Conservation (phyloP, 768 basidiomycete genomes). For the Rhodotorula graminis region DNA sequence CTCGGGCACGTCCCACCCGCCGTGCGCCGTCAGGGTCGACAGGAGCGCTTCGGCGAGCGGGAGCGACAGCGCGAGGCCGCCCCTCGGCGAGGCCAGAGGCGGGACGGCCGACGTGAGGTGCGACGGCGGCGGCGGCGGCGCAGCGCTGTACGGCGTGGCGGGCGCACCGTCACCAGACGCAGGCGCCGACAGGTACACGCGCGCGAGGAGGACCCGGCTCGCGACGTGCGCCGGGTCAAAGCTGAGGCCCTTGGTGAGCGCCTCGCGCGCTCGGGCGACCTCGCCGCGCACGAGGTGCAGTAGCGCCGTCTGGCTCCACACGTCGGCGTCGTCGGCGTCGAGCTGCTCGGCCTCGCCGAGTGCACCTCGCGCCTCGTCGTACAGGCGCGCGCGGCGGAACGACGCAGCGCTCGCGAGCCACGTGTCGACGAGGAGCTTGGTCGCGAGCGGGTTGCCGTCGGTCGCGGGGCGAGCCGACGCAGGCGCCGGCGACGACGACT, state of each 20-base stretch:
- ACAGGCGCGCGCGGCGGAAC: conserved; percentile 79
- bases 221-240: conserved; percentile 72
- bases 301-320: conserved; percentile 59
- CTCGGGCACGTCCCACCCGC: conserved; percentile 85
- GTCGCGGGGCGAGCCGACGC: not conserved
- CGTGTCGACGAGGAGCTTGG: conserved; percentile 69
- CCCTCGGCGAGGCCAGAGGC: conserved; percentile 16
- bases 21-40: conserved; percentile 62
- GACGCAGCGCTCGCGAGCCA: conserved; percentile 95
- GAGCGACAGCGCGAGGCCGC: not conserved
- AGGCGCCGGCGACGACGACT: conserved; percentile 39
- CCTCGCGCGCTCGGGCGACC: conserved; percentile 60
- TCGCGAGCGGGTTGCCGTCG: conserved; percentile 51
- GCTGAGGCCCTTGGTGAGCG: conserved; percentile 83
- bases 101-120: conserved; percentile 11
- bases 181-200: conserved; percentile 59
- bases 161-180: no score
- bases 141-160: not conserved
- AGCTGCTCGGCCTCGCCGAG: conserved; percentile 87
- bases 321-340: not conserved
- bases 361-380: conserved; percentile 81
- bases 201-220: conserved; percentile 71
- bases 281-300: conserved; percentile 63
- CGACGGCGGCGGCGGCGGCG: not conserved
- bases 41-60: conserved; percentile 72